Evolutionary conservation across 2,329 filamentous ascomycete genomes (phyloP).

Genomic region (Xylariaceae sp.): DNA sequence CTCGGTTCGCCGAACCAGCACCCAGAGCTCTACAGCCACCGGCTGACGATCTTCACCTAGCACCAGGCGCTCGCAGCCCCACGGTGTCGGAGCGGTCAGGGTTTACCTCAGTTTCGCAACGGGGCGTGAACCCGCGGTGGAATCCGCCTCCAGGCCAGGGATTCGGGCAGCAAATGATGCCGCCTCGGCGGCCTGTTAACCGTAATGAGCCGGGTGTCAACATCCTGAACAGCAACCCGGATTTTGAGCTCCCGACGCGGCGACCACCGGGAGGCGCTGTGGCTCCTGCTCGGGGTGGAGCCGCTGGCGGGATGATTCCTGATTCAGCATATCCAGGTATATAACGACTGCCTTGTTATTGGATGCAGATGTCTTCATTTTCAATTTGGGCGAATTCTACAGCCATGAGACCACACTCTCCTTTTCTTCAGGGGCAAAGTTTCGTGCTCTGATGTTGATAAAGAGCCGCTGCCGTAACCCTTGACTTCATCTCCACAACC

Average conservation of each 20-base stretch:
- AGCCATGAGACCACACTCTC: too few species aligned
- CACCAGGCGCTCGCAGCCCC: slow-evolving; percentile 62
- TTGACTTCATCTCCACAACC: too few species aligned
- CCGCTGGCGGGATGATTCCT: slow-evolving; percentile 46
- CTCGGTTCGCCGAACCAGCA: slow-evolving; percentile 66
- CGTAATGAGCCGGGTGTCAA: slow-evolving; percentile 61
- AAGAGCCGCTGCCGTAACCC: too few species aligned
- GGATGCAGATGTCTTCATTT: too few species aligned
- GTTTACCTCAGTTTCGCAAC: slow-evolving; percentile 88
- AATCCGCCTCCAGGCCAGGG: slow-evolving; percentile 53
- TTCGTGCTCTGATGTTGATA: too few species aligned
- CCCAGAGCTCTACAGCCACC: slow-evolving; percentile 22
- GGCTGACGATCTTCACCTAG: slow-evolving; percentile 61
- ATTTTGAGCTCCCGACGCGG: slow-evolving; percentile 69
- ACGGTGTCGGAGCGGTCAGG: slow-evolving; percentile 76
- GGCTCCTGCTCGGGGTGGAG: slow-evolving; percentile 19
- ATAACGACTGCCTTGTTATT: slow-evolving; percentile 12
- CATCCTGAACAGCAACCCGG: slow-evolving; percentile 75
- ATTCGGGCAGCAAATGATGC: slow-evolving; percentile 41
- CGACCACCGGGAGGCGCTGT: slow-evolving; percentile 26
- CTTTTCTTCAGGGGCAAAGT: too few species aligned
- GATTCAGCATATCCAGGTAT: slow-evolving; percentile 51
- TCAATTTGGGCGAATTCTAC: too few species aligned
- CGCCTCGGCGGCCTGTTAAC: slow-evolving; percentile 45
- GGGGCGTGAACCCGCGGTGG: slow-evolving; percentile 87